Evolutionary conservation across 306 rosid genomes (phyloP).

Genomic region (Cucurbita argyrosperma): DNA sequence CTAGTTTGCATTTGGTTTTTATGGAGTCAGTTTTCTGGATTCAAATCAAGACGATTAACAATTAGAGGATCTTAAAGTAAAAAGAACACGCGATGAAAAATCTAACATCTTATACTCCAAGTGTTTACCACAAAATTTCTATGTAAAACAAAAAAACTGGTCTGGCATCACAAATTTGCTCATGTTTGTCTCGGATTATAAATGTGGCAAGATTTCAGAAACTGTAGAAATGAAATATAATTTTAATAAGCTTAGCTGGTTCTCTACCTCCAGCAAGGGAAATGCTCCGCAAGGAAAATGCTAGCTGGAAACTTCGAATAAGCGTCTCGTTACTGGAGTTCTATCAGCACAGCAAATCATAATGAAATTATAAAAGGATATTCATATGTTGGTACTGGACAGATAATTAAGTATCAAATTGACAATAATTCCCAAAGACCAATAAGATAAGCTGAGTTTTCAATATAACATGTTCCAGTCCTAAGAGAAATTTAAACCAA

Average conservation of each 20-base stretch:
- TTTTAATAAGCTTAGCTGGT: not conserved
- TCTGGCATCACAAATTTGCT: not conserved
- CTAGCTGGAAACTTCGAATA: constrained; percentile 66
- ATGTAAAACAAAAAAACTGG: not conserved
- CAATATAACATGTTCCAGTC: not conserved
- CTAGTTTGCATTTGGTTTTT: not conserved
- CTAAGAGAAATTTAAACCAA: not conserved
- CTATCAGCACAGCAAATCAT: constrained; percentile 11
- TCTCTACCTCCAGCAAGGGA: constrained; percentile 56
- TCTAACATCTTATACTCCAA: not conserved
- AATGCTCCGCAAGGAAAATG: constrained; percentile 61
- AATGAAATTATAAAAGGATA: not conserved
- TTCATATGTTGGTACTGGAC: not conserved
- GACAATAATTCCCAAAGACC: not conserved
- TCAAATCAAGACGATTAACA: not conserved
- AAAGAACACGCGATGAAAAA: not conserved
- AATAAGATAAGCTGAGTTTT: not conserved
- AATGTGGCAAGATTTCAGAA: not conserved
- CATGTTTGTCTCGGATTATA: not conserved
- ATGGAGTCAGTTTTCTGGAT: not conserved
- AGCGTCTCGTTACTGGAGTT: constrained; percentile 48
- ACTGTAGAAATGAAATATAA: not conserved
- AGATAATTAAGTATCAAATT: not conserved
- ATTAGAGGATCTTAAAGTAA: not conserved
- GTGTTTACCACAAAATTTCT: not conserved